Evolutionary conservation across 2,329 filamentous ascomycete genomes (phyloP).

Genomic region (Diplodia mutila): DNA sequence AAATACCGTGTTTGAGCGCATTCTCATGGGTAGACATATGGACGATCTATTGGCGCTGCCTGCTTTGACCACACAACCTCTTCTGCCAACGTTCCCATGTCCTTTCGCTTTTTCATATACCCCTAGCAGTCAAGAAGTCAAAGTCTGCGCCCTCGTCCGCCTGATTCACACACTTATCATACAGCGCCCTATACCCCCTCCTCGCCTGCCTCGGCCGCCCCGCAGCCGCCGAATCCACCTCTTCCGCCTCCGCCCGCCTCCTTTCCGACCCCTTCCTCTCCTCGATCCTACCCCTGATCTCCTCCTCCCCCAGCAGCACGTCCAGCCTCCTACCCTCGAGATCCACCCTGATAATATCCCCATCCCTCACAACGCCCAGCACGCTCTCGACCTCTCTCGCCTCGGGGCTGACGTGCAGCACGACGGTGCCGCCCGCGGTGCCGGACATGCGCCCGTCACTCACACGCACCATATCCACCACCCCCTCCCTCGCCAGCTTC

Average conservation of each 20-base stretch:
- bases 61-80: neutral
- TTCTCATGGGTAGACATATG: neutral
- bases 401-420: constrained; percentile 59
- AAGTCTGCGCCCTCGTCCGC: constrained; percentile 65
- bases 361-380: constrained; percentile 53
- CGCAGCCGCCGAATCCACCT: constrained; percentile 35
- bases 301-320: constrained; percentile 48
- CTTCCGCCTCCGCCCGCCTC: constrained; percentile 33
- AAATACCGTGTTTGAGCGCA: neutral
- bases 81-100: too few relatives aligned
- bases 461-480: constrained; percentile 58
- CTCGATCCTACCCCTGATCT: constrained; percentile 46
- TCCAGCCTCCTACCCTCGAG: constrained; percentile 48
- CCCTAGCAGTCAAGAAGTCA: constrained; percentile 58
- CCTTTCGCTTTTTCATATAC: neutral
- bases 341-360: constrained; percentile 54
- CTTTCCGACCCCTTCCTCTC: constrained; percentile 31
- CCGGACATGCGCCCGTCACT: constrained; percentile 61
- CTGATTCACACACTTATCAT: constrained; percentile 63
- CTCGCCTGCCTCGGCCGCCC: constrained; percentile 34
- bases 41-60: neutral
- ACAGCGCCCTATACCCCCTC: constrained; percentile 64
- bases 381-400: constrained; percentile 52
- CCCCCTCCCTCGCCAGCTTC: constrained; percentile 51
- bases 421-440: constrained; percentile 59